phyloP scores from a whole-genome alignment of 1,284 basidiomycete species.

The Fomitiporia mediterranea region DNA sequence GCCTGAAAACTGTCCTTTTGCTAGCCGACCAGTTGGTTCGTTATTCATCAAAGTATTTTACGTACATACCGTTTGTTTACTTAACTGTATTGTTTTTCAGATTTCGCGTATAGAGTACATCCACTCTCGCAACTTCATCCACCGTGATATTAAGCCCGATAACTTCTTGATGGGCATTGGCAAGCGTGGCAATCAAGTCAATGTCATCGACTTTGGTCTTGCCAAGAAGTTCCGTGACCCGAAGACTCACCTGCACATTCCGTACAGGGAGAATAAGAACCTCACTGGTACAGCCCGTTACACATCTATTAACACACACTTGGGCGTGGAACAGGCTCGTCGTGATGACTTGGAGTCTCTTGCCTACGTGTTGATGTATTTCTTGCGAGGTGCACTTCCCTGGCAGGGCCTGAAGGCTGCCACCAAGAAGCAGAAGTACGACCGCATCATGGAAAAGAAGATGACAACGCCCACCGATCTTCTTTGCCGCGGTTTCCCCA shows the following conservation, averaged over 20 bases:
- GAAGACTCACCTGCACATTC: constrained; percentile 98
- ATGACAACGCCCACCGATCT: constrained; percentile 97
- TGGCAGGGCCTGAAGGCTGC: constrained; percentile 99
- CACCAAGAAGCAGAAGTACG: constrained; percentile 99
- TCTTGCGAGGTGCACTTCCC: constrained; percentile 91
- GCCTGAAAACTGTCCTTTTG: constrained; percentile 93
- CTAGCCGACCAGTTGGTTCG: constrained; percentile 94
- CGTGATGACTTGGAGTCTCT: constrained; percentile 95
- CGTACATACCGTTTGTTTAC: neutral
- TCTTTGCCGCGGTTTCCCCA: constrained; percentile 94
- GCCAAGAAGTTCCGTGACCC: constrained; percentile 99
- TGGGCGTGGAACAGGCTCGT: constrained; percentile 95
- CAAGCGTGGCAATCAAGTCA: constrained; percentile 99
- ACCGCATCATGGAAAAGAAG: constrained; percentile 99
- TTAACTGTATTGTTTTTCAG: constrained; percentile 38
- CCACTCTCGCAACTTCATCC: constrained; percentile 99
- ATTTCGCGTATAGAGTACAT: constrained; percentile 99
- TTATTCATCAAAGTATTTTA: constrained; percentile 23
- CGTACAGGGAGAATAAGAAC: constrained; percentile 99
- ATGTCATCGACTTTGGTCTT: constrained; percentile 98
- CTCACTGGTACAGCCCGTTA: constrained; percentile 98
- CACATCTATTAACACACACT: constrained; percentile 98
- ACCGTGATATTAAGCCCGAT: constrained; percentile 99
- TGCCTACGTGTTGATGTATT: constrained; percentile 98
- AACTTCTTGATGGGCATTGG: constrained; percentile 99